A percentile compares a stretch with the other conserved stretches of the same genome.
Evolutionary conservation across 2,329 filamentous ascomycete species (phyloP).

Genomic region (Nannizziopsis arthrosporioides): DNA sequence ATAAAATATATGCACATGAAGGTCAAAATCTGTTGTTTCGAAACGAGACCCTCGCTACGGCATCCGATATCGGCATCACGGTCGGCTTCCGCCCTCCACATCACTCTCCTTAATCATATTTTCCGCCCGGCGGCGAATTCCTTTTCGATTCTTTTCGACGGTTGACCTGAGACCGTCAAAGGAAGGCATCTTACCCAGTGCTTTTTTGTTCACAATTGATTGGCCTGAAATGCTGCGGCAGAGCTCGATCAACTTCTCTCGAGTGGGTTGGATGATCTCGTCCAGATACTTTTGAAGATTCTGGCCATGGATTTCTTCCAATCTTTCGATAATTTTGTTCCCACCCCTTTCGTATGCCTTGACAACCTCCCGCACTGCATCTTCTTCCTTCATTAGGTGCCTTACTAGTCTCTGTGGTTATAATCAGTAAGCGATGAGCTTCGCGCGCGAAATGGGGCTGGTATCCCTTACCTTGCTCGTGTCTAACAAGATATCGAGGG

Average conservation of each 20-base stretch:
- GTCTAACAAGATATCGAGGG: slow-evolving; percentile 20
- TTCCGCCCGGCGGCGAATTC: background rate
- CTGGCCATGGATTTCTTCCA: slow-evolving; percentile 32
- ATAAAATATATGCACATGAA: too few species aligned
- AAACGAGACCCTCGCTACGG: too few species aligned
- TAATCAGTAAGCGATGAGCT: background rate
- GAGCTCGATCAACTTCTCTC: slow-evolving; percentile 21
- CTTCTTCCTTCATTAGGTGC: slow-evolving; percentile 39
- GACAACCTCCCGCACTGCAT: slow-evolving; percentile 34
- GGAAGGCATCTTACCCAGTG: slow-evolving; percentile 3
- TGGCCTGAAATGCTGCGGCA: slow-evolving; percentile 24
- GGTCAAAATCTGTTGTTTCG: too few species aligned
- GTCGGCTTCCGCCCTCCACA: background rate
- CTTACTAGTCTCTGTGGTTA: slow-evolving; percentile 29
- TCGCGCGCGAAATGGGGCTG: background rate
- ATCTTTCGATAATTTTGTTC: slow-evolving; percentile 32
- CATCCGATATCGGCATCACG: slow-evolving; percentile 6
- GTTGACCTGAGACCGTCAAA: background rate
- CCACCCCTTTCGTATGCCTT: slow-evolving; percentile 36
- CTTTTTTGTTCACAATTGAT: slow-evolving; percentile 20
- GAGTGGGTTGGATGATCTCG: slow-evolving; percentile 21
- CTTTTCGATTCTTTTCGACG: slow-evolving; percentile 1
- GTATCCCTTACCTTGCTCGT: slow-evolving; percentile 21
- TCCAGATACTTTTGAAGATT: slow-evolving; percentile 26
- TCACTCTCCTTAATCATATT: background rate